phyloP scores from a whole-genome alignment of 139 green algal species.

The Pleodorina starrii region DNA sequence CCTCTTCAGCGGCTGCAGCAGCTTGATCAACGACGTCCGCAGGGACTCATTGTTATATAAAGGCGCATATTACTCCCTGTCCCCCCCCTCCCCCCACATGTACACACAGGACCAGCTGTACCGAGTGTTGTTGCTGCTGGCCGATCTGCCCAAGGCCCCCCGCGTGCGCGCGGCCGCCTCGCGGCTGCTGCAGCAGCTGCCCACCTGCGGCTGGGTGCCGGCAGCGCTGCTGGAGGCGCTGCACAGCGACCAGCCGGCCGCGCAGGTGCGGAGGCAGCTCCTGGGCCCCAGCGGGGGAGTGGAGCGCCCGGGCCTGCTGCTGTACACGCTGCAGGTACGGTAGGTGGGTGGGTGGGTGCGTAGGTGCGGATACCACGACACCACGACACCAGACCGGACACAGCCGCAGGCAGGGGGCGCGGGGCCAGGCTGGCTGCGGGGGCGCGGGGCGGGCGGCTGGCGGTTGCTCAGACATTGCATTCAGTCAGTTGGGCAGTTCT shows the following conservation, averaged over 20 bases:
- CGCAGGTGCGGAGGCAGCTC: constrained; percentile 21
- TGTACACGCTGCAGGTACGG: constrained; percentile 76
- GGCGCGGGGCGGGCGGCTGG: no score
- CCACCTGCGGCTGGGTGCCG: constrained; percentile 66
- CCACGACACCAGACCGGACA: no score
- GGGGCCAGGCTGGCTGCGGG: no score
- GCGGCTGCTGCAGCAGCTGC: constrained; percentile 73
- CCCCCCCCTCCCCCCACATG: not conserved
- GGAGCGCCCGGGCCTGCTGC: constrained; percentile 53
- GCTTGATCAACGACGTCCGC: no score
- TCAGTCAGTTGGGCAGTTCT: no score
- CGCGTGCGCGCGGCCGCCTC: constrained; percentile 36
- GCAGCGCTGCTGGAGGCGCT: constrained; percentile 54
- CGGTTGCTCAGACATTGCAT: no score
- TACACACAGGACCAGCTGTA: constrained; percentile 60
- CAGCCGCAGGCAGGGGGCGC: no score
- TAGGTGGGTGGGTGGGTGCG: no score
- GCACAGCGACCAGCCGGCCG: constrained; percentile 21
- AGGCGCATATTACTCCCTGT: no score
- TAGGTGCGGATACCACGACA: no score
- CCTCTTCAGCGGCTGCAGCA: no score
- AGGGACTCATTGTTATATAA: no score
- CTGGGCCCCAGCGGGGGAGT: not conserved
- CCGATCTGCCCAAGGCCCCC: constrained; percentile 50
- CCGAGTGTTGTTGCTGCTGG: constrained; percentile 69